Conservation (phyloP, 768 basidiomycete species). For the Rhodotorula graminis region DNA sequence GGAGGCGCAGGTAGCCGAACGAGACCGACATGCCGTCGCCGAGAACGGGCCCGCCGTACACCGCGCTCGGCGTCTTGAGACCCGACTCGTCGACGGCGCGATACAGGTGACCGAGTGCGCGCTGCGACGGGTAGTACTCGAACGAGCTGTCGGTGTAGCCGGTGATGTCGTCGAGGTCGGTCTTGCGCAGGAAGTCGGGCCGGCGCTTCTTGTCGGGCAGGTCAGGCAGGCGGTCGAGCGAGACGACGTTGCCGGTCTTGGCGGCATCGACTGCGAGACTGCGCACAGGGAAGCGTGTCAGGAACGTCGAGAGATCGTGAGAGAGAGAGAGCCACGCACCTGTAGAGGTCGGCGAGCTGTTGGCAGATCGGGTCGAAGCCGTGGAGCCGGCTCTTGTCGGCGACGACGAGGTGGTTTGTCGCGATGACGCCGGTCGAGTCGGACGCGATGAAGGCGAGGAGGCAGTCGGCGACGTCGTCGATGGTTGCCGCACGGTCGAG, state of each 20-base stretch:
- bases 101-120: constrained; percentile 68
- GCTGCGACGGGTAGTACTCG: constrained; percentile 62
- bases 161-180: constrained; percentile 46
- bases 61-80: background rate
- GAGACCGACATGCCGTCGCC: background rate
- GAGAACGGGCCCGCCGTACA: background rate
- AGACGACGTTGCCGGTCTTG: constrained; percentile 21
- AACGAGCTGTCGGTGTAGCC: background rate
- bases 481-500: constrained; percentile 3
- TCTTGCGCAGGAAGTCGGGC: constrained; percentile 44
- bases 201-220: background rate
- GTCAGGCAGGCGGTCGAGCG: background rate
- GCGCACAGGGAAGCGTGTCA: too few species aligned
- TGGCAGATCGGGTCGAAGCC: background rate
- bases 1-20: background rate
- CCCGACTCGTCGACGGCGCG: constrained; percentile 53
- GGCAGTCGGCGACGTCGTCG: constrained; percentile 6
- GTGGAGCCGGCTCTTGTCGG: background rate
- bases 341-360: constrained; percentile 22
- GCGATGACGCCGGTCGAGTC: constrained; percentile 19
- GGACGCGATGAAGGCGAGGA: background rate
- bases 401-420: constrained; percentile 7
- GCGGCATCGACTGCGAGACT: constrained; percentile 12
- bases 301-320: too few species aligned
- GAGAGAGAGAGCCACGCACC: too few species aligned